Evolutionary conservation across 176 grass and related monocot genomes (phyloP).

Genomic region (Oryza officinalis): DNA sequence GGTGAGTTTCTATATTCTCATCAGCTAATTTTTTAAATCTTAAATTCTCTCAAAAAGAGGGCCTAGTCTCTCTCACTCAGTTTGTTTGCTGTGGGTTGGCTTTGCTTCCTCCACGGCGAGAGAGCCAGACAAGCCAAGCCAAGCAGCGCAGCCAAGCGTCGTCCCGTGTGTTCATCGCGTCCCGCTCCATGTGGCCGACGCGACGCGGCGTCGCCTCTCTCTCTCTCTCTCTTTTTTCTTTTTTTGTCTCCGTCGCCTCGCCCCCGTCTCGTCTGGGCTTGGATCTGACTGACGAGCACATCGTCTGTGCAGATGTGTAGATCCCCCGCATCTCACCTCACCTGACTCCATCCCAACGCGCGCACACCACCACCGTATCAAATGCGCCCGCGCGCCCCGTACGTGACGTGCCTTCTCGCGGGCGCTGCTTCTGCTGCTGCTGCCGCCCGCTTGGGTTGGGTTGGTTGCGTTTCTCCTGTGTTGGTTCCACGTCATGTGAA

Average conservation of each 20-base stretch:
- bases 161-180: not conserved
- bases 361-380: not conserved
- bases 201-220: not conserved
- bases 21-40: no score
- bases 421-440: no score
- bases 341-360: no score
- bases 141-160: not conserved
- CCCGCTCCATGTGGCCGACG: not conserved
- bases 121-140: not conserved
- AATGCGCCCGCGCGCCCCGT: not conserved
- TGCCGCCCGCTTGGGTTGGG: not conserved
- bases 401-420: no score
- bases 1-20: no score
- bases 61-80: not conserved
- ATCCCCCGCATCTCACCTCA: no score
- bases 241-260: not conserved
- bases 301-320: no score
- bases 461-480: not conserved
- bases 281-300: not conserved
- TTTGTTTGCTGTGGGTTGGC: not conserved
- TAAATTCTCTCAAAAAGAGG: no score
- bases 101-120: not conserved
- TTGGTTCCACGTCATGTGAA: conserved; percentile 11
- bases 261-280: not conserved
- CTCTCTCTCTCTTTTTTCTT: no score